A percentile compares a stretch with the other conserved stretches of the same genome.
These are phyloP conservation scores for Aspergillus avenaceus DNA, from an alignment of 495 filamentous ascomycete genomes.

Conservation along the genomic window DNA sequence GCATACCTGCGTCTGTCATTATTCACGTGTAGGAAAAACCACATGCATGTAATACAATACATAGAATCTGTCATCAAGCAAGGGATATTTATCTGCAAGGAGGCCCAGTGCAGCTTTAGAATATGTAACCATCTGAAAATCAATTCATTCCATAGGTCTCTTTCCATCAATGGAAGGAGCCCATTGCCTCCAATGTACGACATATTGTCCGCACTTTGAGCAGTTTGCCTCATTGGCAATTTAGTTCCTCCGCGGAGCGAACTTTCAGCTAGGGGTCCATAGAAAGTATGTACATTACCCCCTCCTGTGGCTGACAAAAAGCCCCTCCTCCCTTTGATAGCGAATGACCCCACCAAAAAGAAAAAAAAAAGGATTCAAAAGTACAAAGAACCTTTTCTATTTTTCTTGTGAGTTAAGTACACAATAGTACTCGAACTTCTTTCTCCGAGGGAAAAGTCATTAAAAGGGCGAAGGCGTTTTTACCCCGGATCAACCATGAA, in stretches of 20 bases:
- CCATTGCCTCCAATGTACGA: too few species aligned
- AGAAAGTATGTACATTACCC: too few species aligned
- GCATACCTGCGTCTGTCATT: slow-evolving; percentile 11
- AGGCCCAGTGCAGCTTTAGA: not conserved
- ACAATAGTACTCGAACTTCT: not conserved
- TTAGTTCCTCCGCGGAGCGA: not conserved
- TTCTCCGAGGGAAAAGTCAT: too few species aligned
- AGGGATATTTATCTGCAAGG: slow-evolving; percentile 12
- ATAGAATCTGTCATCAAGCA: slow-evolving; percentile 10
- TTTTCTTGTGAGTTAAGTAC: too few species aligned
- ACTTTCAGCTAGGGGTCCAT: not conserved
- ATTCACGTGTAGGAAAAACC: slow-evolving; percentile 1
- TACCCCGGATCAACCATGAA: slow-evolving; percentile 17
- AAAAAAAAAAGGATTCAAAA: not conserved
- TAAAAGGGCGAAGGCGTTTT: too few species aligned
- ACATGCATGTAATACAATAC: slow-evolving; percentile 12
- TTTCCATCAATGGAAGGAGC: not conserved
- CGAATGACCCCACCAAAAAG: not conserved
- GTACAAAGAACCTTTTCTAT: too few species aligned
- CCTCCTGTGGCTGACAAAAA: slow-evolving; percentile 6
- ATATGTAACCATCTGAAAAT: not conserved
- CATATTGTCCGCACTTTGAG: not conserved
- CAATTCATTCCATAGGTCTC: not conserved
- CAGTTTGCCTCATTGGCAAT: not conserved
- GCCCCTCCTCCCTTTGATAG: not conserved